Conservation (phyloP, 768 basidiomycete species). For the Asterophora parasitica region DNA sequence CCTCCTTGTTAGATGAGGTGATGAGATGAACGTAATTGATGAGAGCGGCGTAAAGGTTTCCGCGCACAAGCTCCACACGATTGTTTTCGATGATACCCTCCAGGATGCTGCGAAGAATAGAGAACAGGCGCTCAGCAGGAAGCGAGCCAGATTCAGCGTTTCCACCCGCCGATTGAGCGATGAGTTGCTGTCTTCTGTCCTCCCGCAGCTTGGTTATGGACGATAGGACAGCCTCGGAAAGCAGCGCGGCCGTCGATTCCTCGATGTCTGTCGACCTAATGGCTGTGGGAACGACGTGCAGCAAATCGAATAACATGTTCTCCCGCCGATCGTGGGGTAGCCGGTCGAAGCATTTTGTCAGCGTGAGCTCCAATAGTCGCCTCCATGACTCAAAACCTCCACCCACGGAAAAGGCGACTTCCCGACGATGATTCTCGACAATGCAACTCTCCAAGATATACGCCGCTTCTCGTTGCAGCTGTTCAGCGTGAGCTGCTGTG, state of each 20-base stretch:
- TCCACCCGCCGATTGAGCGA: conserved; percentile 60
- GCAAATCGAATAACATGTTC: conserved; percentile 84
- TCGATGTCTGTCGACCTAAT: conserved; percentile 62
- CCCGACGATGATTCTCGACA: conserved; percentile 83
- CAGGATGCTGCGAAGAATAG: conserved; percentile 68
- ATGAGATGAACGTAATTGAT: conserved; percentile 89
- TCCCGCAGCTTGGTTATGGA: conserved; percentile 87
- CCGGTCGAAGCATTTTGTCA: conserved; percentile 82
- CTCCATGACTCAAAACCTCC: conserved; percentile 82
- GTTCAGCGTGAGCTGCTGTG: conserved; percentile 57
- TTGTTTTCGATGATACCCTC: conserved; percentile 74
- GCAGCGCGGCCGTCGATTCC: conserved; percentile 70
- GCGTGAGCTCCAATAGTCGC: conserved; percentile 73
- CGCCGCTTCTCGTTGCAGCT: conserved; percentile 60
- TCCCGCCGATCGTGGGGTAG: conserved; percentile 81
- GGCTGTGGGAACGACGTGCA: conserved; percentile 72
- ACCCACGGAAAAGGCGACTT: conserved; percentile 67
- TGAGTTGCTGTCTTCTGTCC: conserved; percentile 65
- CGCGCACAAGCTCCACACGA: conserved; percentile 80
- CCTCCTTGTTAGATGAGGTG: conserved; percentile 26
- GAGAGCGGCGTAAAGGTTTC: conserved; percentile 90
- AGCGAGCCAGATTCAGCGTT: conserved; percentile 62
- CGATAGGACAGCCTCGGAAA: conserved; percentile 79
- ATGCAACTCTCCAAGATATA: conserved; percentile 83
- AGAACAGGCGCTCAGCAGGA: conserved; percentile 74